Conservation (phyloP, 2,329 filamentous ascomycete species). For the Didymella lethalis region DNA sequence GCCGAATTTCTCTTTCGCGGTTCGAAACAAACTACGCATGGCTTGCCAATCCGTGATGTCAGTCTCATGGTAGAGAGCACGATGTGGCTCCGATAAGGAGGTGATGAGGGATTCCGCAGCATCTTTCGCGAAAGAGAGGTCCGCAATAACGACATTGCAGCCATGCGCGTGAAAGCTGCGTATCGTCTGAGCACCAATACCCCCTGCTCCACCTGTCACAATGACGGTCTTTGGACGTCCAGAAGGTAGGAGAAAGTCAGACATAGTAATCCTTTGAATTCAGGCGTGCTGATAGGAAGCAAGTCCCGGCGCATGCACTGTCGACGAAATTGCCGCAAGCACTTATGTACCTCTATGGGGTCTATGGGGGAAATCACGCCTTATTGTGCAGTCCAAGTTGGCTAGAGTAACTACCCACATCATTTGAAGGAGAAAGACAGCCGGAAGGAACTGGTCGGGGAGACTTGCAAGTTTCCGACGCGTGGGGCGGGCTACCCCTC, state of each 20-base stretch:
- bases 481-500: constrained; percentile 21
- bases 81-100: constrained; percentile 35
- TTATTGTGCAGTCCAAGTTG: background rate
- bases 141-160: constrained; percentile 53
- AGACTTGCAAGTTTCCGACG: constrained; percentile 16
- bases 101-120: constrained; percentile 42
- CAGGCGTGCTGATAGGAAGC: background rate
- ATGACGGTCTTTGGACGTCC: constrained; percentile 48
- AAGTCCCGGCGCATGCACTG: background rate
- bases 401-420: background rate
- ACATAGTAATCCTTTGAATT: background rate
- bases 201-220: constrained; percentile 53
- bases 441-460: constrained; percentile 11
- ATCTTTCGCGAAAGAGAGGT: constrained; percentile 36
- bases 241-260: constrained; percentile 16
- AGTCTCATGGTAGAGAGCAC: constrained; percentile 49
- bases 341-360: background rate
- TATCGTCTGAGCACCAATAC: constrained; percentile 54
- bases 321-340: background rate
- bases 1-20: constrained; percentile 45
- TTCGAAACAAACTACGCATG: constrained; percentile 48
- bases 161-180: constrained; percentile 47
- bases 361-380: background rate
- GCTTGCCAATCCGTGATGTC: constrained; percentile 51
- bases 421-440: background rate